phyloP scores from a whole-genome alignment of 1,284 basidiomycete genomes.

The Cerrena zonata region DNA sequence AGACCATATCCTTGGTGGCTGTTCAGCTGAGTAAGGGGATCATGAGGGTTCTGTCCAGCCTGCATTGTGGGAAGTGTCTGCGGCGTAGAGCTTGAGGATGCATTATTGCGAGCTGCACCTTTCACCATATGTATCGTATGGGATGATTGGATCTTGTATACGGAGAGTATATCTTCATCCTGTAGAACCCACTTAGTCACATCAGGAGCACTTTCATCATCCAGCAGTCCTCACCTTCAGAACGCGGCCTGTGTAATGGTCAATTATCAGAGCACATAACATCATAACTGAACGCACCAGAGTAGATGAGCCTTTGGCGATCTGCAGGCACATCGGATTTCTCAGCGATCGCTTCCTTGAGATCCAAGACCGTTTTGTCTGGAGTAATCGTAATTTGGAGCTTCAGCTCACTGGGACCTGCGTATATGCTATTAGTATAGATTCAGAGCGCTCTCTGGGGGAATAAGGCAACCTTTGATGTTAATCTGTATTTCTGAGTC shows the following conservation, averaged over 20 bases:
- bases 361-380: slow-evolving; percentile 76
- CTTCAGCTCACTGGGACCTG: slow-evolving; percentile 86
- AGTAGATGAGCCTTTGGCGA: slow-evolving; percentile 82
- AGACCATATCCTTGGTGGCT: slow-evolving; percentile 64
- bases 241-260: slow-evolving; percentile 49
- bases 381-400: slow-evolving; percentile 75
- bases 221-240: slow-evolving; percentile 48
- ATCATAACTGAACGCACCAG: slow-evolving; percentile 46
- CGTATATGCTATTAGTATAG: too few relatives aligned
- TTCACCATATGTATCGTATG: slow-evolving; percentile 95
- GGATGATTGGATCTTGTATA: slow-evolving; percentile 82
- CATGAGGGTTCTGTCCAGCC: slow-evolving; percentile 74
- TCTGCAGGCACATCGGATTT: slow-evolving; percentile 82
- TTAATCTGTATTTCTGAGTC: slow-evolving; percentile 63
- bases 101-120: slow-evolving; percentile 58
- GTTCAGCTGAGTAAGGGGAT: slow-evolving; percentile 73
- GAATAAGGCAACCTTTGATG: slow-evolving; percentile 52
- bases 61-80: slow-evolving; percentile 70
- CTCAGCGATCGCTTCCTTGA: slow-evolving; percentile 79
- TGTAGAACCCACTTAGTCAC: slow-evolving; percentile 27
- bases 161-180: slow-evolving; percentile 77
- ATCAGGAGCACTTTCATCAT: slow-evolving; percentile 3
- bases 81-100: slow-evolving; percentile 27
- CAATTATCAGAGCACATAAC: background rate
- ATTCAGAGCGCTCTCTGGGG: background rate